A percentile compares a stretch with the other conserved stretches of the same genome.
Conservation (phyloP, 1,139 yeast species). For the Protomyces macrosporus region DNA sequence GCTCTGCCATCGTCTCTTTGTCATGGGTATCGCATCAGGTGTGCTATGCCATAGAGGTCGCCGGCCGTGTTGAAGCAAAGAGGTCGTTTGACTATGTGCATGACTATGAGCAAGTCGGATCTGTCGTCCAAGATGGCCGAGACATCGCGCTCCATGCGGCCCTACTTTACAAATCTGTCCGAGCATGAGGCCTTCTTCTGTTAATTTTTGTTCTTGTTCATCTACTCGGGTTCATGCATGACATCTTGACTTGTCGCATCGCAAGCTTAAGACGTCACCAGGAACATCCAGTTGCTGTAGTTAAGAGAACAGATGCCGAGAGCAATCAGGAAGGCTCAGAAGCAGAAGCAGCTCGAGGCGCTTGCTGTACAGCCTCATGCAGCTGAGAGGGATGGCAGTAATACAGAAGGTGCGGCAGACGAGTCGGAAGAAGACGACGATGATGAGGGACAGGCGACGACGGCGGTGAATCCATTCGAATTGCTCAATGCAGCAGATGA, state of each 20-base stretch:
- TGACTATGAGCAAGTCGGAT: no score
- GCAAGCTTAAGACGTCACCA: no score
- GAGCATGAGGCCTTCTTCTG: no score
- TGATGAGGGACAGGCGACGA: not conserved
- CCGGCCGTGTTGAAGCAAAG: not conserved
- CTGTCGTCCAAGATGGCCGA: no score
- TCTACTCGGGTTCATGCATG: no score
- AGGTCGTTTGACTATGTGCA: no score
- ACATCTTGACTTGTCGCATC: no score
- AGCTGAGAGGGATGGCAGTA: not conserved
- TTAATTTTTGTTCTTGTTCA: no score
- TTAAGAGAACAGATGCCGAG: not conserved
- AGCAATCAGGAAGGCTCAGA: slow-evolving; percentile 17
- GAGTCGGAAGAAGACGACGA: slow-evolving; percentile 4
- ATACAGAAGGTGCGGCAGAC: not conserved
- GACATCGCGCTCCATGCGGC: no score
- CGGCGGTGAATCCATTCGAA: slow-evolving; percentile 21
- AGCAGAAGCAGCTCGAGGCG: slow-evolving; percentile 5
- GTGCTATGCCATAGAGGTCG: not conserved
- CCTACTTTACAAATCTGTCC: no score
- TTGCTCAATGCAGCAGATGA: slow-evolving; percentile 4
- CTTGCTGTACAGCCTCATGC: not conserved
- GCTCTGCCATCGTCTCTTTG: not conserved
- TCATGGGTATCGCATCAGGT: not conserved
- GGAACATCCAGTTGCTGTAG: not conserved